Conservation (phyloP, 305 asterid genomes). For the Plantago rigida region DNA sequence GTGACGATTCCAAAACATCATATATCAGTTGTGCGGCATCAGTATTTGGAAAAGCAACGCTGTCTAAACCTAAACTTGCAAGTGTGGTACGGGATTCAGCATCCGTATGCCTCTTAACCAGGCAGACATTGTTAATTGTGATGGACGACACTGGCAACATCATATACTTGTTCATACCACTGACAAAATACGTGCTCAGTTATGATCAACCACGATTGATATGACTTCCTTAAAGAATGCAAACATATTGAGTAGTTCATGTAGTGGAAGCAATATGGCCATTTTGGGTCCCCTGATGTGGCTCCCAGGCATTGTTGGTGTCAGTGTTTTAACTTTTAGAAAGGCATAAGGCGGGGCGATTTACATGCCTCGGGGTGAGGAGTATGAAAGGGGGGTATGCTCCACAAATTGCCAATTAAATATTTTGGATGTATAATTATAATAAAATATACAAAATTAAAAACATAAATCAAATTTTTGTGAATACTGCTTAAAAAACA, state of each 20-base stretch:
- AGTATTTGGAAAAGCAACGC: constrained; percentile 28
- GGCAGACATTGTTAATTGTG: constrained; percentile 43
- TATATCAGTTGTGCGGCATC: constrained; percentile 42
- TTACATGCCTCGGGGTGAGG: too few species aligned
- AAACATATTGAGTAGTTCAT: neutral
- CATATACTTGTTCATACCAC: constrained; percentile 49
- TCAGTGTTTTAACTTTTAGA: too few species aligned
- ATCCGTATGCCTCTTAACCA: constrained; percentile 23
- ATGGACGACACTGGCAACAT: constrained; percentile 67
- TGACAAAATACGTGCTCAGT: constrained; percentile 26
- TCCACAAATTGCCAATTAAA: too few species aligned
- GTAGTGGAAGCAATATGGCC: neutral
- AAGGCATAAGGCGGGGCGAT: too few species aligned
- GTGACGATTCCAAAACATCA: constrained; percentile 40
- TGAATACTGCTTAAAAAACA: too few species aligned
- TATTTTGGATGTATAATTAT: too few species aligned
- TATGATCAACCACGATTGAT: neutral
- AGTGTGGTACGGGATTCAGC: constrained; percentile 31
- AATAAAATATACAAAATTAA: too few species aligned
- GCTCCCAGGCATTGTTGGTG: neutral
- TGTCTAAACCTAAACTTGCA: constrained; percentile 28
- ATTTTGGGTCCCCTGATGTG: neutral
- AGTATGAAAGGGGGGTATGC: too few species aligned
- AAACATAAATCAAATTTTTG: too few species aligned
- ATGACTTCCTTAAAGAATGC: neutral